Base-by-base conservation (phyloP, 1,139 yeast genomes). In the Suhomyces anneliseae region DNA sequence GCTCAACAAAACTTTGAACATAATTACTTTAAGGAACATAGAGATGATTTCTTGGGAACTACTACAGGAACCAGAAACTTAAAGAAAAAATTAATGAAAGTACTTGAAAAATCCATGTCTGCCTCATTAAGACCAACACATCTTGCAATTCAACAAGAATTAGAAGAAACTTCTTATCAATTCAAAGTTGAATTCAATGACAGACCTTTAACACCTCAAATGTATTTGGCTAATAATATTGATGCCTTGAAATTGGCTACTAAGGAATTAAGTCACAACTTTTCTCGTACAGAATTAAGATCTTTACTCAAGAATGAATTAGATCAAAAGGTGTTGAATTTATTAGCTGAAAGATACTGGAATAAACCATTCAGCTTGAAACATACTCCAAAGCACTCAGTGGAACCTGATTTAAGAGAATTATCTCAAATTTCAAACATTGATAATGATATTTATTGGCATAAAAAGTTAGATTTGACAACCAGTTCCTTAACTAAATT, bases 141-240 rank as follows among this genome's bases (percentile, higher is more conserved):
- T 47, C 76, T 81, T 46, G 79, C 92, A 7, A 92, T 95, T 45
- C 90, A 88, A 54, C 93, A 84, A 60, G 99, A 93, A 65, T 77
- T 90, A 45, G 99, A 95, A 64, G 99, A 95, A 59, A 83, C 98
- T 0, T 75, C 95, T 1, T 95, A 95, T 63, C 85, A 87, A 62
- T 93, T 90, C 71, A 95, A 95, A 65, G 99, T 95, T 26, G 97
- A 93, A 65, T 95, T 90, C 65, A 93, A 95, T 63, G 99, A 95
- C 65, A 81, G 98, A 48, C 87, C 87, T 36, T 74, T 95, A 55
- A 93, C 99, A 0, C 96, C 98, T 10, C 95, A 90, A 58, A 89
- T 95, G 54, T 93, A 93, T 62, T 76, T 95, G 57, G 96, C 98
- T 14, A 93, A 89, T 58, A 90, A 95, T 47, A 82, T 93, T 39